Evolutionary conservation across 2,329 filamentous ascomycete species (phyloP).

Genomic region (Alternaria incomplexa): DNA sequence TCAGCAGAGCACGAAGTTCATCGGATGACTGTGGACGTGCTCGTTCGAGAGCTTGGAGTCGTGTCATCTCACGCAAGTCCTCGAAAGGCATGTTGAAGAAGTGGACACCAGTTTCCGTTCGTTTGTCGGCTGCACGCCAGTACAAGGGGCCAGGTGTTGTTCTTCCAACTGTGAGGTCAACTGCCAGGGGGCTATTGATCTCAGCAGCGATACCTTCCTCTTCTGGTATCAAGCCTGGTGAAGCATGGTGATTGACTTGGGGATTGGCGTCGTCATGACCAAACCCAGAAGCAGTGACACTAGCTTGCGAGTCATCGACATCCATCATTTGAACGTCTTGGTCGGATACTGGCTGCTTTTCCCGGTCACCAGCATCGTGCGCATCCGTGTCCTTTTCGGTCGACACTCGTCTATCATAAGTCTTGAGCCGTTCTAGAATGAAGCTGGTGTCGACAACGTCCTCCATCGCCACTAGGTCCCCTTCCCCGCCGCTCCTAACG

Average conservation of each 20-base stretch:
- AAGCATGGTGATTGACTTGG: not conserved
- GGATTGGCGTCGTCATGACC: fast-evolving
- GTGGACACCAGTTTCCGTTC: not conserved
- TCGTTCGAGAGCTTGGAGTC: not conserved
- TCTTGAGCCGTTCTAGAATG: not conserved
- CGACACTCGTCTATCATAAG: fast-evolving
- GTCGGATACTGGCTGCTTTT: not conserved
- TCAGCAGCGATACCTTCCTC: not conserved
- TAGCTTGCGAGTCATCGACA: not conserved
- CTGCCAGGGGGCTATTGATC: fast-evolving
- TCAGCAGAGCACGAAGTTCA: not conserved
- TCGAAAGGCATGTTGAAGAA: not conserved
- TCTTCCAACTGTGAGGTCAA: not conserved
- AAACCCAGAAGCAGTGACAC: not conserved
- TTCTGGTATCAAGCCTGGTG: fast-evolving
- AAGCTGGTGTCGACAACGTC: not conserved
- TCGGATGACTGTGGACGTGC: not conserved
- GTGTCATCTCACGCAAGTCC: not conserved
- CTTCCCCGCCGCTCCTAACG: not conserved
- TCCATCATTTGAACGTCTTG: not conserved
- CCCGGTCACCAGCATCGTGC: not conserved
- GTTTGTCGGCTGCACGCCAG: not conserved
- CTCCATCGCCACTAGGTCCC: not conserved
- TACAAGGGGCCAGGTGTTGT: not conserved
- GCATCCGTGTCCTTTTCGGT: not conserved